phyloP scores from a whole-genome alignment of 2,329 filamentous ascomycete genomes.

The Verticillium nonalfalfae region DNA sequence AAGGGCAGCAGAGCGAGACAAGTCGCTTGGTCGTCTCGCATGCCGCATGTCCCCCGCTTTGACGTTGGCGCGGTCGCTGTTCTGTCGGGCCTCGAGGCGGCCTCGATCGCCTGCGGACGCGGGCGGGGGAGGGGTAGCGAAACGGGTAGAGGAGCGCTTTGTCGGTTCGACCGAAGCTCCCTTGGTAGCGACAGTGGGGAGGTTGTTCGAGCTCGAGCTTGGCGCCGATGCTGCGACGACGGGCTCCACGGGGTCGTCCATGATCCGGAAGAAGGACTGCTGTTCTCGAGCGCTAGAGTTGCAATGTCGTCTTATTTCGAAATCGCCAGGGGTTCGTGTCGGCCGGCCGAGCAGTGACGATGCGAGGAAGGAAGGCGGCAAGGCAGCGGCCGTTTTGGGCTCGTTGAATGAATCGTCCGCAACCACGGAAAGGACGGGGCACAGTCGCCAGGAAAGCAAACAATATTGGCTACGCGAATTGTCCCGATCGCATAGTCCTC shows the following conservation, averaged over 20 bases:
- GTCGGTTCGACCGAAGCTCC: constrained; percentile 24
- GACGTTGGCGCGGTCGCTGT: constrained; percentile 25
- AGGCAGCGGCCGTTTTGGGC: neutral
- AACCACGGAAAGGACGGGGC: neutral
- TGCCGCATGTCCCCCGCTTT: constrained; percentile 23
- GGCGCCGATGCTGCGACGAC: neutral
- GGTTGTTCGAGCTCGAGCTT: neutral
- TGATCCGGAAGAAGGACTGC: neutral
- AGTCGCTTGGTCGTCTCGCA: constrained; percentile 26
- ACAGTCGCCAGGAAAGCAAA: neutral
- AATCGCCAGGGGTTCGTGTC: neutral
- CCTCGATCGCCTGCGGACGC: constrained; percentile 27
- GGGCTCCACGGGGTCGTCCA: neutral
- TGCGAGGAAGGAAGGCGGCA: neutral
- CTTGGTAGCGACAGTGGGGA: constrained; percentile 13
- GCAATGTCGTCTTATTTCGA: neutral
- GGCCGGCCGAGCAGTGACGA: neutral
- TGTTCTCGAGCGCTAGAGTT: too few species aligned
- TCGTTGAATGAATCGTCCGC: neutral
- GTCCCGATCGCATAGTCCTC: neutral
- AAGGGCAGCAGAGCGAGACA: constrained; percentile 28
- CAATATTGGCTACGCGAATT: neutral
- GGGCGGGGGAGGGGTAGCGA: constrained; percentile 37
- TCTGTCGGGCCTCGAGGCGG: constrained; percentile 33
- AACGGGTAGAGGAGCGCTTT: constrained; percentile 23